Percentiles rank a stretch among this genome's conserved stretches.
Evolutionary conservation across 176 grass and related monocot species (phyloP).

Genomic region (Triticum turgidum): DNA sequence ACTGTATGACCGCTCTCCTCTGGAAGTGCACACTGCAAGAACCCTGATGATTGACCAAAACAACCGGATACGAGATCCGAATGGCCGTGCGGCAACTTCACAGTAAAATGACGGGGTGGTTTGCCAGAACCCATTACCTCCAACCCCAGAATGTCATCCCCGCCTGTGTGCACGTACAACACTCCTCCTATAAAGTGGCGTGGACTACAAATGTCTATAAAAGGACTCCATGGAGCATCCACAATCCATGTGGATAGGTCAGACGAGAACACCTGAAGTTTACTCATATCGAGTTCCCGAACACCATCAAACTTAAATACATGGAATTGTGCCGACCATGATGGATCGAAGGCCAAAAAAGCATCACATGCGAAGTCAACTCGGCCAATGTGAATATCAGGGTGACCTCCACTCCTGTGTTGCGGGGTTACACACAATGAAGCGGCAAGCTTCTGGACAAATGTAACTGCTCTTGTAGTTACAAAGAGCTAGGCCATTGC

Average conservation of each 20-base stretch:
- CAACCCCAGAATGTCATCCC: not conserved
- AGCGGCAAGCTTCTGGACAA: not conserved
- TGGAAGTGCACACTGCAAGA: not conserved
- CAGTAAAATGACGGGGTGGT: not conserved
- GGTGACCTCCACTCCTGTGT: not conserved
- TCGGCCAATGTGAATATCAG: not conserved
- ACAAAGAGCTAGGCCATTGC: conserved; percentile 1
- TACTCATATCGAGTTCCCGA: not conserved
- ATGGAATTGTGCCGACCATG: not conserved
- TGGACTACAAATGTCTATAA: no score
- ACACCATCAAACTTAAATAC: not conserved
- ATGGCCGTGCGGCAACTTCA: no score
- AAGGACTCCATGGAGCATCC: no score
- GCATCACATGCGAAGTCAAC: no score
- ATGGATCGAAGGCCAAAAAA: not conserved
- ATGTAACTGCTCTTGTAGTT: not conserved
- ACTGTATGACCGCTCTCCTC: not conserved
- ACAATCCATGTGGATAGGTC: not conserved
- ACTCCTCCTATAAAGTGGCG: not conserved
- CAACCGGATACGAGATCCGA: not conserved
- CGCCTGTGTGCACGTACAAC: not conserved
- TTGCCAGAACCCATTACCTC: not conserved
- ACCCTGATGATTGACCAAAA: not conserved
- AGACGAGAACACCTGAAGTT: not conserved
- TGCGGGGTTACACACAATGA: not conserved